These are phyloP conservation scores for Pythium utonaiense DNA, from an alignment of 352 stramenopile species.

Conservation along the genomic window DNA sequence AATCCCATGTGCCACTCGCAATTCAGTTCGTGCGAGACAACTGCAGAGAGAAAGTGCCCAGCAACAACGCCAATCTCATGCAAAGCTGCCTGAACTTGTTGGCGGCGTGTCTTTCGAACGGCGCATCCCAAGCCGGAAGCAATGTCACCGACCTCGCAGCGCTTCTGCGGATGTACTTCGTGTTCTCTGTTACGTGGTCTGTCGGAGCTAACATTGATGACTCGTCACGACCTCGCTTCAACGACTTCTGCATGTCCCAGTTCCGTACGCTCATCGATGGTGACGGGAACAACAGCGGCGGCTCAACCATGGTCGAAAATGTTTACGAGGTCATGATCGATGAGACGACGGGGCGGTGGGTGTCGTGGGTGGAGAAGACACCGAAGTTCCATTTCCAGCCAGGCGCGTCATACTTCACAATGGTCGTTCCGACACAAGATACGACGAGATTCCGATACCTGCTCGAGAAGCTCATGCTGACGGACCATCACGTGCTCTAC, in stretches of 20 bases:
- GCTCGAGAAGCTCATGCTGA: constrained; percentile 84
- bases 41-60: constrained; percentile 87
- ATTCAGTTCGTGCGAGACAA: constrained; percentile 88
- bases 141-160: constrained; percentile 49
- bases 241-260: constrained; percentile 81
- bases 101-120: constrained; percentile 57
- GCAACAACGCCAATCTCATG: constrained; percentile 88
- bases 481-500: constrained; percentile 84
- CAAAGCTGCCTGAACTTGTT: constrained; percentile 86
- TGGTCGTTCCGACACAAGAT: constrained; percentile 94
- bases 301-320: constrained; percentile 44
- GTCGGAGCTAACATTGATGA: constrained; percentile 88
- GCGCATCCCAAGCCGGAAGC: constrained; percentile 34
- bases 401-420: constrained; percentile 90
- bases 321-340: constrained; percentile 87
- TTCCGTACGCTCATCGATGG: constrained; percentile 58
- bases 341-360: constrained; percentile 64
- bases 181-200: constrained; percentile 85
- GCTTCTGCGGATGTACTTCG: constrained; percentile 83
- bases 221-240: constrained; percentile 73
- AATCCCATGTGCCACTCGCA: constrained; percentile 74
- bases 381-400: constrained; percentile 85
- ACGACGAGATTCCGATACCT: constrained; percentile 93
- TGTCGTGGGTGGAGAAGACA: constrained; percentile 87
- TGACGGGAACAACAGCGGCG: constrained; percentile 27